These are phyloP conservation scores for Globomyces sp. DNA, from an alignment of 371 early-diverging fungal genomes.

Conservation along the genomic window DNA sequence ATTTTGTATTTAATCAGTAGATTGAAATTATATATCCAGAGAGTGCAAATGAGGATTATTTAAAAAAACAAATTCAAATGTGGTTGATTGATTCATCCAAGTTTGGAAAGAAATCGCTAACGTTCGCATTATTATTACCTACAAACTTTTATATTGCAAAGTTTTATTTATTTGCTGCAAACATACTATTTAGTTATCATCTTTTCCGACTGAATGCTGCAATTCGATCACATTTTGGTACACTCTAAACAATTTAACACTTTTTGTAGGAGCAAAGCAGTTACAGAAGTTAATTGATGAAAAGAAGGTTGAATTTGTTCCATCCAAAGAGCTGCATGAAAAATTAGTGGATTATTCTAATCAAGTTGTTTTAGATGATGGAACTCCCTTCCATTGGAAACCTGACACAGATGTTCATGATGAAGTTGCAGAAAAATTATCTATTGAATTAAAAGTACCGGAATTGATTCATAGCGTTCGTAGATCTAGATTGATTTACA, in stretches of 20 bases:
- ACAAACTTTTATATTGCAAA: slow-evolving; percentile 39
- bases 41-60: slow-evolving; percentile 15
- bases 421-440: slow-evolving; percentile 34
- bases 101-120: slow-evolving; percentile 23
- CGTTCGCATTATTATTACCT: slow-evolving; percentile 37
- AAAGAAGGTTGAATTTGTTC: slow-evolving; percentile 32
- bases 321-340: slow-evolving; percentile 27
- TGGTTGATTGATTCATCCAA: slow-evolving; percentile 23
- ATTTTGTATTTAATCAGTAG: slow-evolving; percentile 10
- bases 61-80: slow-evolving; percentile 28
- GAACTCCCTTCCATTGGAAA: no score
- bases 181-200: slow-evolving; percentile 43
- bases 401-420: slow-evolving; percentile 40
- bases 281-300: slow-evolving; percentile 34
- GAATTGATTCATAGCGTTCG: slow-evolving; percentile 40
- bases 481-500: slow-evolving; percentile 25
- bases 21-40: slow-evolving; percentile 46
- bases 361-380: slow-evolving; percentile 11
- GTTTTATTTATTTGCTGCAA: slow-evolving; percentile 31
- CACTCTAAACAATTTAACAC: no score
- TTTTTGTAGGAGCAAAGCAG: slow-evolving; percentile 3
- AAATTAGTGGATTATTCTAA: slow-evolving; percentile 17
- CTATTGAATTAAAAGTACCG: slow-evolving; percentile 30
- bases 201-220: slow-evolving; percentile 39
- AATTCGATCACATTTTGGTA: slow-evolving; percentile 30